These are phyloP conservation scores for Sugiyamaella xylanicola DNA, from an alignment of 1,139 yeast genomes.

Conservation along the genomic window DNA sequence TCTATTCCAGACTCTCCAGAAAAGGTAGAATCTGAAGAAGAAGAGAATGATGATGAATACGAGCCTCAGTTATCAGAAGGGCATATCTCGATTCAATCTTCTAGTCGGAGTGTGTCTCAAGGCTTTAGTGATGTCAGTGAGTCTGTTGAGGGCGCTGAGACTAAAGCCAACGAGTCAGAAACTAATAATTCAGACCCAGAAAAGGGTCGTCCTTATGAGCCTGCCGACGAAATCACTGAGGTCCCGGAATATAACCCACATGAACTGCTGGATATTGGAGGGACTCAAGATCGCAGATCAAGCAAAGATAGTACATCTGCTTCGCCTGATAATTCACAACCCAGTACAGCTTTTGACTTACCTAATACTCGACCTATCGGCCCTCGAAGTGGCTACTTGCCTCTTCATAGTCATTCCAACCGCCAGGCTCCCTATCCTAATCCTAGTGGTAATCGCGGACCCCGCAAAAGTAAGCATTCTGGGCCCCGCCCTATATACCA, in stretches of 20 bases:
- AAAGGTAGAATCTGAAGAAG: background rate
- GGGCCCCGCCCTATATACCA: background rate
- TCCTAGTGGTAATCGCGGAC: background rate
- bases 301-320: background rate
- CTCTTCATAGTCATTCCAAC: background rate
- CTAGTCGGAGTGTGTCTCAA: too few relatives aligned
- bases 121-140: too few relatives aligned
- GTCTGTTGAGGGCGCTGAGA: background rate
- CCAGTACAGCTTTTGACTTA: too few relatives aligned
- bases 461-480: background rate
- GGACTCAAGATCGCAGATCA: background rate
- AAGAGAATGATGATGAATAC: conserved; percentile 12
- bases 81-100: too few relatives aligned
- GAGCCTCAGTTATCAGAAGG: conserved; percentile 1
- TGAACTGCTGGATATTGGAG: background rate
- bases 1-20: too few relatives aligned
- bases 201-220: background rate
- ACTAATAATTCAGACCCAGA: background rate
- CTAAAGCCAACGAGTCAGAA: background rate
- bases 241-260: background rate
- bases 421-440: background rate
- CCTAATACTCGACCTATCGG: too few relatives aligned
- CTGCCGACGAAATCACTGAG: background rate
- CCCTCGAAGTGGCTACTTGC: background rate
- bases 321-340: background rate